A percentile compares a stretch with the other conserved stretches of the same genome.
These are phyloP conservation scores for Picea glauca DNA, from an alignment of 75 land plant genomes.

Conservation along the genomic window DNA sequence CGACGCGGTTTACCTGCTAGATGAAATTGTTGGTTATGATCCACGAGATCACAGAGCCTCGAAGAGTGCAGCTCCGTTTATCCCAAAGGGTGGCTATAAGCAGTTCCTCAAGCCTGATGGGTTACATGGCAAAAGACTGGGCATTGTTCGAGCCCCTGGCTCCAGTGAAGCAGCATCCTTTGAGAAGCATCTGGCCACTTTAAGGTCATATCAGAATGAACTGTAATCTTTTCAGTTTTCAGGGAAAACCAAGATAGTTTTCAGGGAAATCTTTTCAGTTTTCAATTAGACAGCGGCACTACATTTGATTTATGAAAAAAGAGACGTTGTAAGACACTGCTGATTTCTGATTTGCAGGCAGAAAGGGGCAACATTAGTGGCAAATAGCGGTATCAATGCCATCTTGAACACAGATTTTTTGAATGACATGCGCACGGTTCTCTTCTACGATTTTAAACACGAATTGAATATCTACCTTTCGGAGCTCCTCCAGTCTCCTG, in stretches of 20 bases:
- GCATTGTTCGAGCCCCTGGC: conserved; percentile 24
- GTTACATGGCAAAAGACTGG: conserved; percentile 50
- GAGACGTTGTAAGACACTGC: background rate
- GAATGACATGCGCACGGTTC: background rate
- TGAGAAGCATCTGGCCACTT: conserved; percentile 19
- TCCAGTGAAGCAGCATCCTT: background rate
- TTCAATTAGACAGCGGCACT: background rate
- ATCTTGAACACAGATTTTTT: background rate
- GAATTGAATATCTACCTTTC: conserved; percentile 15
- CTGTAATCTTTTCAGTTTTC: background rate
- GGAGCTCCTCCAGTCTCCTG: conserved; percentile 17
- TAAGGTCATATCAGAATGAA: conserved; percentile 17
- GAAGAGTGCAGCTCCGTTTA: conserved; percentile 26
- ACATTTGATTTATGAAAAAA: background rate
- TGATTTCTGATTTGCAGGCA: conserved; percentile 6
- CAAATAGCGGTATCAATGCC: background rate
- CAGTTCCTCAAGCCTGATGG: conserved; percentile 58
- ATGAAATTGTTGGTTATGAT: conserved; percentile 63
- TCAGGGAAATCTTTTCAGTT: background rate
- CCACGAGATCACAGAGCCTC: conserved; percentile 37
- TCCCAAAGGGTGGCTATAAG: conserved; percentile 58
- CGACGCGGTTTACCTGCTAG: conserved; percentile 61
- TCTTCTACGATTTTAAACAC: conserved; percentile 14
- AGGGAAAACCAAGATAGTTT: background rate
- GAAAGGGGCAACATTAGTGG: conserved; percentile 13